phyloP scores from a whole-genome alignment of 2,329 filamentous ascomycete species.

The Sclerotinia sclerotiorum region DNA sequence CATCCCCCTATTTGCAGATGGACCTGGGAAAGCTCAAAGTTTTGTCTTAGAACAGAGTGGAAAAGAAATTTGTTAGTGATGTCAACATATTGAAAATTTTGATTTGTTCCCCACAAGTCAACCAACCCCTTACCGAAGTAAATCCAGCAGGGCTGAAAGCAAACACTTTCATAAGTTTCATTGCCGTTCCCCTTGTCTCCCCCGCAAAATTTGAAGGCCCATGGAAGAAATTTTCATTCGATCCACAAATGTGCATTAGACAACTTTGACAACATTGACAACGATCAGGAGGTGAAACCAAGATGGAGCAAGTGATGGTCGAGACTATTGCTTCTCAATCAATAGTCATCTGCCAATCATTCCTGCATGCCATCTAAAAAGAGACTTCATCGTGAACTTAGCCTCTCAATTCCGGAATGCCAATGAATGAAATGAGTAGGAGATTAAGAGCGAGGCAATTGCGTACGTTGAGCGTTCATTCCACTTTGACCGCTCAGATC shows the following conservation, averaged over 20 bases:
- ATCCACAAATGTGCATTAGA: slow-evolving; percentile 13
- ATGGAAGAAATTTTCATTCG: slow-evolving; percentile 19
- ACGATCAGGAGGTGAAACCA: slow-evolving; percentile 14
- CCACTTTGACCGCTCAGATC: neutral
- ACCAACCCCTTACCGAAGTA: neutral
- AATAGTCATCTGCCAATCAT: slow-evolving; percentile 13
- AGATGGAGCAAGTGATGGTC: slow-evolving; percentile 2
- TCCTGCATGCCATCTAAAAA: neutral
- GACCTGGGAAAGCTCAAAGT: neutral
- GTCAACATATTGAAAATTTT: slow-evolving; percentile 17
- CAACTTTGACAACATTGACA: slow-evolving; percentile 4
- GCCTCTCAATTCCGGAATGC: neutral
- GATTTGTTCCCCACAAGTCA: slow-evolving; percentile 9
- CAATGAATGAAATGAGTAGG: slow-evolving; percentile 8
- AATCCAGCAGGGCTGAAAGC: slow-evolving; percentile 14
- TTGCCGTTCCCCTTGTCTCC: slow-evolving; percentile 7
- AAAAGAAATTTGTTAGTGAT: slow-evolving; percentile 11
- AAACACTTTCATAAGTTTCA: neutral
- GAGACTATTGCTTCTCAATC: slow-evolving; percentile 3
- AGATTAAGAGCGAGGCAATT: neutral
- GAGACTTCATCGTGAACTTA: neutral
- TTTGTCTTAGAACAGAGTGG: neutral
- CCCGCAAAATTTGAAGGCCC: slow-evolving; percentile 14
- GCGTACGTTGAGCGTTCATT: neutral
- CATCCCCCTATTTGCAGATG: neutral